phyloP scores from a whole-genome alignment of 225 moss, liverwort and hornwort genomes.

The Sphagnum tenellum region DNA sequence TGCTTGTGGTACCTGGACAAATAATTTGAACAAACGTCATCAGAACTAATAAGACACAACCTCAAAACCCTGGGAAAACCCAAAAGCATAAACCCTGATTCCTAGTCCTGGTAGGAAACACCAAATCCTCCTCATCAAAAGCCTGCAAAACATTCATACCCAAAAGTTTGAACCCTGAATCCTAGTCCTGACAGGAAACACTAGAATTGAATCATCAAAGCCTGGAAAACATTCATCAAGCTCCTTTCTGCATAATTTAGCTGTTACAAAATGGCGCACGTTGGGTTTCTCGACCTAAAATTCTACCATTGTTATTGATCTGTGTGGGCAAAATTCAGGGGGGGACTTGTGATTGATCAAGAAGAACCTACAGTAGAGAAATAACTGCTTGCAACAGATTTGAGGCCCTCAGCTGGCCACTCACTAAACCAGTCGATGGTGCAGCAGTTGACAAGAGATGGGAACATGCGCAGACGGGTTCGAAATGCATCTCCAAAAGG shows the following conservation, averaged over 20 bases:
- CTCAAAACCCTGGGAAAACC: no score
- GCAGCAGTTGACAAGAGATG: slow-evolving; percentile 59
- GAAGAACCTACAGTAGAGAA: slow-evolving; percentile 34
- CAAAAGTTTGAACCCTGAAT: no score
- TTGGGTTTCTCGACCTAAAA: no score
- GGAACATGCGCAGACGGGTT: slow-evolving; percentile 58
- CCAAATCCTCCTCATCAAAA: neutral
- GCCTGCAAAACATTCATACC: neutral
- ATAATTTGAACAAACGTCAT: no score
- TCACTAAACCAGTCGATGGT: slow-evolving; percentile 68
- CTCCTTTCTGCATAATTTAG: no score
- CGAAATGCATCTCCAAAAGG: slow-evolving; percentile 59
- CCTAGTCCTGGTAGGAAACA: neutral
- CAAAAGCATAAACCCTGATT: no score
- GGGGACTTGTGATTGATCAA: no score
- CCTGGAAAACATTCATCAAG: neutral
- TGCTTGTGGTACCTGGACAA: slow-evolving; percentile 32
- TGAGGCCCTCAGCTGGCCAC: slow-evolving; percentile 51
- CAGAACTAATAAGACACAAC: no score
- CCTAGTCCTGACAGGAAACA: neutral
- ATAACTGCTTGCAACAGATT: slow-evolving; percentile 50
- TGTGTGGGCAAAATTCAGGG: no score
- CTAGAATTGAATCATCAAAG: neutral
- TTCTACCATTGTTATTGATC: no score
- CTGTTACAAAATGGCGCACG: no score